These are phyloP conservation scores for Fusarium penzigii DNA, from an alignment of 2,329 filamentous ascomycete genomes.

Conservation along the genomic window DNA sequence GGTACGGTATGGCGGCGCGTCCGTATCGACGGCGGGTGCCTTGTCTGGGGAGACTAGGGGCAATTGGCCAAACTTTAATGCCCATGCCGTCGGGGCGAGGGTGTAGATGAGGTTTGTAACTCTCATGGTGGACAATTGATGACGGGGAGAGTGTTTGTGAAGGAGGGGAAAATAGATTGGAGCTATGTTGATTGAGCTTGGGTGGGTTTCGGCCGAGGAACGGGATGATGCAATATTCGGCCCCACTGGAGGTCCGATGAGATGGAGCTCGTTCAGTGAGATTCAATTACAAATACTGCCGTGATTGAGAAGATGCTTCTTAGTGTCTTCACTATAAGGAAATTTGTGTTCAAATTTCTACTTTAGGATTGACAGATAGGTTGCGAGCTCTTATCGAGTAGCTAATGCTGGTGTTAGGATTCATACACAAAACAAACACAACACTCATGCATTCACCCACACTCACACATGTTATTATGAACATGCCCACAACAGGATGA, in stretches of 20 bases:
- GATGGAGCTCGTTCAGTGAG: no score
- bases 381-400: no score
- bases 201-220: not conserved
- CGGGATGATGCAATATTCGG: not conserved
- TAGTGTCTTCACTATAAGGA: no score
- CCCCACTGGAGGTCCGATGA: not conserved
- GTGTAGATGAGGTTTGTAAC: not conserved
- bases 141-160: not conserved
- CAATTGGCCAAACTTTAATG: not conserved
- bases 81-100: not conserved
- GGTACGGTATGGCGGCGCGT: constrained; percentile 41
- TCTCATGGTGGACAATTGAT: not conserved
- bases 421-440: no score
- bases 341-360: no score
- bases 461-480: no score
- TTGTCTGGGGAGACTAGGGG: constrained; percentile 2
- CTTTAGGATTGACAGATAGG: no score
- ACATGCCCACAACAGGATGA: no score
- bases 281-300: no score
- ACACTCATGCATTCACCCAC: no score
- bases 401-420: no score
- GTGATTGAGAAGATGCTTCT: no score
- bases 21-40: constrained; percentile 9
- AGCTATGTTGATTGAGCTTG: not conserved
- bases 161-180: not conserved